phyloP scores from a whole-genome alignment of 2,329 filamentous ascomycete genomes.

The Zopfia rhizophila region DNA sequence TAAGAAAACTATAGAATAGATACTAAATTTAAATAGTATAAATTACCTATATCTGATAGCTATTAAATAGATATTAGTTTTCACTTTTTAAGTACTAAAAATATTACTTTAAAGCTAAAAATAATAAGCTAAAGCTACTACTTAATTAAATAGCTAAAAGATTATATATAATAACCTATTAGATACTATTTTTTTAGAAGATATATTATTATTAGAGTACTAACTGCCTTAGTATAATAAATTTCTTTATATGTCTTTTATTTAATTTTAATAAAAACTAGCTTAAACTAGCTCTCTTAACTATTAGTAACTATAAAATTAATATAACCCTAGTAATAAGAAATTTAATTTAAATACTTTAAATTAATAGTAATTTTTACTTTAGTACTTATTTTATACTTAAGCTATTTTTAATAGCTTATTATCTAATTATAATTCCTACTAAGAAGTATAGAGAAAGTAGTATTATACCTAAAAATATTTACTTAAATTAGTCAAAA shows the following conservation, averaged over 20 bases:
- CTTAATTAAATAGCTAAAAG: constrained; percentile 22
- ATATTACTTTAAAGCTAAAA: constrained; percentile 10
- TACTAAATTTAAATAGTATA: constrained; percentile 7
- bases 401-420: constrained; percentile 9
- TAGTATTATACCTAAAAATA: constrained; percentile 29
- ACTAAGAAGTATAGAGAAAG: constrained; percentile 13
- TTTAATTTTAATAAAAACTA: constrained; percentile 19
- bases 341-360: constrained; percentile 18
- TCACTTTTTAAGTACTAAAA: constrained; percentile 23
- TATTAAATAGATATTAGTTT: constrained; percentile 25
- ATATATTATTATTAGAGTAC: constrained; percentile 33
- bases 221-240: constrained; percentile 13
- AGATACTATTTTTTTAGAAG: constrained; percentile 11
- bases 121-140: constrained; percentile 13
- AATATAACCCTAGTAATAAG: constrained; percentile 15
- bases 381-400: constrained; percentile 6
- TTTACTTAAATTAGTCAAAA: constrained; percentile 22
- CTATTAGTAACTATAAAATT: constrained; percentile 15
- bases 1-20: constrained; percentile 29
- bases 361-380: constrained; percentile 12
- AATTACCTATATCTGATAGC: constrained; percentile 26
- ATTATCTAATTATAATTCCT: constrained; percentile 1
- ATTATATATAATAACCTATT: constrained; percentile 26
- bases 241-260: constrained; percentile 24
- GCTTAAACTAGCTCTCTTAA: constrained; percentile 8